These are phyloP conservation scores for Exsudoporus frostii DNA, from an alignment of 768 basidiomycete genomes.

Conservation along the genomic window DNA sequence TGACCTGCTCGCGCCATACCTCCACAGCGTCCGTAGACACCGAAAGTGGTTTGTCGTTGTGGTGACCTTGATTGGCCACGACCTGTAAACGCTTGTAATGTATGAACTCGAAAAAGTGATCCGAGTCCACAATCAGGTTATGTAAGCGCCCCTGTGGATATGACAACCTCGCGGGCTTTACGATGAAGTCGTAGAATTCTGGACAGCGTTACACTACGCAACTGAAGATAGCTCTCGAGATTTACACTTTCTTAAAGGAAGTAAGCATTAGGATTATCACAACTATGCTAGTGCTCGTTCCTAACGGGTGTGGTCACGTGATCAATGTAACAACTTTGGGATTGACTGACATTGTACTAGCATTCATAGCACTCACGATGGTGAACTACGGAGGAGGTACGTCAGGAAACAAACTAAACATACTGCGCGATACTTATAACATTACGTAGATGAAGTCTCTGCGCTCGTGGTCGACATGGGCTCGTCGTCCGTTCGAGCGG, in stretches of 20 bases:
- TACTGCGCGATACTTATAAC: neutral
- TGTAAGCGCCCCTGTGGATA: constrained; percentile 13
- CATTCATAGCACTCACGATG: constrained; percentile 40
- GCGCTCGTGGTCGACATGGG: constrained; percentile 96
- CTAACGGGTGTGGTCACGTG: constrained; percentile 3
- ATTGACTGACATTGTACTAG: neutral
- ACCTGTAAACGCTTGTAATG: neutral
- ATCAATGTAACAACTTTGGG: neutral
- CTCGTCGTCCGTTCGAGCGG: constrained; percentile 82
- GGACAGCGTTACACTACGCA: neutral
- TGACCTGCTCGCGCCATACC: constrained; percentile 33
- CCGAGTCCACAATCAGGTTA: constrained; percentile 9
- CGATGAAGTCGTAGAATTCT: neutral
- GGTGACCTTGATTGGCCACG: neutral
- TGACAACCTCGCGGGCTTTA: neutral
- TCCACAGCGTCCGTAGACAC: constrained; percentile 31
- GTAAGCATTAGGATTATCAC: neutral
- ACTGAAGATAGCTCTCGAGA: neutral
- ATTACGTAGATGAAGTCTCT: constrained; percentile 84
- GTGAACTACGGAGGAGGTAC: constrained; percentile 86
- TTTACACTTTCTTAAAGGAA: no score
- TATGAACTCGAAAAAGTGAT: constrained; percentile 7
- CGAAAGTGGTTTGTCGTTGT: neutral
- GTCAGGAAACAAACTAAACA: constrained; percentile 20
- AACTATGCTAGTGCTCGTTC: neutral